These are phyloP conservation scores for Cladosporium oxysporum DNA, from an alignment of 2,329 filamentous ascomycete species.

Conservation along the genomic window DNA sequence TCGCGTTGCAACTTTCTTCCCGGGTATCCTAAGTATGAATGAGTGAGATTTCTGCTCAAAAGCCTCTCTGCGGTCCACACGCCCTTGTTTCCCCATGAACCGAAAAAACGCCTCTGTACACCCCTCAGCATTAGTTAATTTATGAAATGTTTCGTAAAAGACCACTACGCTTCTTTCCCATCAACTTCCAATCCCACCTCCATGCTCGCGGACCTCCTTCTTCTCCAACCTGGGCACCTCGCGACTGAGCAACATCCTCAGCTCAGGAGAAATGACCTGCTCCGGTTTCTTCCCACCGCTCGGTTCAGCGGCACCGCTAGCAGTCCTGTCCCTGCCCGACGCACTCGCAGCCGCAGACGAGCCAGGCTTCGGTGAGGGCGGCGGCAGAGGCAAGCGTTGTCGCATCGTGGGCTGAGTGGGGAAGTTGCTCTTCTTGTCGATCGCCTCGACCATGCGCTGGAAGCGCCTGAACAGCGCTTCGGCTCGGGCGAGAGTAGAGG, in stretches of 20 bases:
- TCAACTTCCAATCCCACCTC: slow-evolving; percentile 40
- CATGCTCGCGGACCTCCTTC: slow-evolving; percentile 48
- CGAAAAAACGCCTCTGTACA: not conserved
- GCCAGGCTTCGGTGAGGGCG: slow-evolving; percentile 24
- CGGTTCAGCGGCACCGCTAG: slow-evolving; percentile 30
- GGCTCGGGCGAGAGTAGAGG: slow-evolving; percentile 81
- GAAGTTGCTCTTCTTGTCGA: slow-evolving; percentile 89
- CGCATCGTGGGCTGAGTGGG: slow-evolving; percentile 56
- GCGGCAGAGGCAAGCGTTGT: slow-evolving; percentile 48
- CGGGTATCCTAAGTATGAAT: not conserved
- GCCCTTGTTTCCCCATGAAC: not conserved
- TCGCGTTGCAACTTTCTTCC: not conserved
- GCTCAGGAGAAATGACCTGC: slow-evolving; percentile 63
- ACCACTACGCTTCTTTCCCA: not conserved
- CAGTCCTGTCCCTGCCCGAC: slow-evolving; percentile 45
- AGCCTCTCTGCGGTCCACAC: not conserved
- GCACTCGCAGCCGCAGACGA: slow-evolving; percentile 22
- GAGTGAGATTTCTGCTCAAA: not conserved
- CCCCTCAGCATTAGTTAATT: not conserved
- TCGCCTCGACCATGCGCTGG: slow-evolving; percentile 81
- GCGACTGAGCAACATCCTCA: slow-evolving; percentile 62
- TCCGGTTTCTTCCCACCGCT: slow-evolving; percentile 37
- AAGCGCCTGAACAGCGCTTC: slow-evolving; percentile 88
- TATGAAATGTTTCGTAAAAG: not conserved
- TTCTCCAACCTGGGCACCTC: slow-evolving; percentile 57